Percentiles rank a stretch among this genome's conserved stretches.
Conservation (phyloP, 2,329 filamentous ascomycete species). For the Dactylellina sp. region DNA sequence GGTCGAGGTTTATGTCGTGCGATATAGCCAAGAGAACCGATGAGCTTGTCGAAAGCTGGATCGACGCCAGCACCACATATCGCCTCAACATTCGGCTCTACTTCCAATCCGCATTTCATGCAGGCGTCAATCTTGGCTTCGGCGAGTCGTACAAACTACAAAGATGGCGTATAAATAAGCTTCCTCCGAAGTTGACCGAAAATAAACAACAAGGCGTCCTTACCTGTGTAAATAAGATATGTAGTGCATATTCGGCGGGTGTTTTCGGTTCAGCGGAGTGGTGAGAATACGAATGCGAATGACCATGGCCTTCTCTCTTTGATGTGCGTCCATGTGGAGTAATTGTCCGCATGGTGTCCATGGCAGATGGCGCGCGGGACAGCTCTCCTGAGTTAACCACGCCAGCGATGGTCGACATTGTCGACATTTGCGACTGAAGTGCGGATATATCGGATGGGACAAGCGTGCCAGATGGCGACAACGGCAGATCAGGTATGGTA, state of each 20-base stretch:
- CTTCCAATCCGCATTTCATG: slow-evolving; percentile 77
- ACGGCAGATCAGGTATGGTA: slow-evolving; percentile 60
- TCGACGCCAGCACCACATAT: slow-evolving; percentile 93
- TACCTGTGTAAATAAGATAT: slow-evolving; percentile 93
- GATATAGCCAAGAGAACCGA: slow-evolving; percentile 89
- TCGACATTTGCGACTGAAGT: slow-evolving; percentile 59
- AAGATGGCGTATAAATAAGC: slow-evolving; percentile 37
- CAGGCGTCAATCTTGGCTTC: slow-evolving; percentile 95
- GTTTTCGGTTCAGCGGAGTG: slow-evolving; percentile 79
- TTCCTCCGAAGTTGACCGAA: slow-evolving; percentile 8
- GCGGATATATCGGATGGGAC: slow-evolving; percentile 52
- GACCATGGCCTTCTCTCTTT: slow-evolving; percentile 64
- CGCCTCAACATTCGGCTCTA: slow-evolving; percentile 84
- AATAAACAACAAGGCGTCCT: slow-evolving; percentile 50
- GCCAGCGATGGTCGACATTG: slow-evolving; percentile 54
- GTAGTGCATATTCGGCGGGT: slow-evolving; percentile 96
- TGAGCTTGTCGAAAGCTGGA: slow-evolving; percentile 89
- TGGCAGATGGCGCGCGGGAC: slow-evolving; percentile 38
- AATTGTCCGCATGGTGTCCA: slow-evolving; percentile 56
- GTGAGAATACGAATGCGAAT: slow-evolving; percentile 76
- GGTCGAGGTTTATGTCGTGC: slow-evolving; percentile 93
- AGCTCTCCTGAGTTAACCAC: slow-evolving; percentile 37
- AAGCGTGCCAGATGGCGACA: slow-evolving; percentile 59
- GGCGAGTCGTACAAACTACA: slow-evolving; percentile 89
- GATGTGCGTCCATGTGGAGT: slow-evolving; percentile 50